Evolutionary conservation across 495 filamentous ascomycete genomes (phyloP), one percentile per base, ranked within the genome.

Genomic region (Xylaria castorea): DNA sequence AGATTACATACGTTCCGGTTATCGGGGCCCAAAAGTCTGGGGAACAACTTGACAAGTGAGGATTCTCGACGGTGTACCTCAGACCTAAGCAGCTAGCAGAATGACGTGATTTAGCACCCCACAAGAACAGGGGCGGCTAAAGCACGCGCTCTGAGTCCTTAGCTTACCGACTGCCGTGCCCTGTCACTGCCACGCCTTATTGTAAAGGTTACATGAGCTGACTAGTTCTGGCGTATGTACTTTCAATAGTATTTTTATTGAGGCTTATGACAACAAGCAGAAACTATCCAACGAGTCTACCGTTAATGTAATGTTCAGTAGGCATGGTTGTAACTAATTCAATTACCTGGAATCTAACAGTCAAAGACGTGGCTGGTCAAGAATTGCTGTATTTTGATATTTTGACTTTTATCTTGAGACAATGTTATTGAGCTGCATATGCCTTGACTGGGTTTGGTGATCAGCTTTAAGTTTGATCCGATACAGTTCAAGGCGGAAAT

Each of bases 91-190:
- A 48, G 38, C n/a, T 46, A 60, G 58, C 22, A 44, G 16, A 20
- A 72, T 72, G 70, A 67, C 70, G 70, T 72, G 70, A 55, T 72
- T 65, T n/a, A 48, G 30, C 6, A 42, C 70, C 62, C 61, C 62
- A 66, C 70, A 32, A 40, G 12, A 16, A 34, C 67, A 48, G 36
- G 34, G 12, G 5, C 57, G 40, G 58, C 57, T 71, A 27, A 50
- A 51, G 20, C 44, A 63, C 57, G 51, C 46, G 20, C 22, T 71
- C 42, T 63, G 42, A 42, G 14, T 53, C 18, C 44, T 53, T 71
- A 46, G 58, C 44, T 30, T 44, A 71, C 68, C 68, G 67, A 70
- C 57, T 63, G 68, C 68, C 68, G 68, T 20, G n/a, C 34, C 25
- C 3, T 34, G 42, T 48, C 25, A 9, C 36, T 20, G 2, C n/a